A percentile compares a stretch with the other conserved stretches of the same genome.
phyloP scores from a whole-genome alignment of 305 asterid species.

The Fraxinus platypoda region DNA sequence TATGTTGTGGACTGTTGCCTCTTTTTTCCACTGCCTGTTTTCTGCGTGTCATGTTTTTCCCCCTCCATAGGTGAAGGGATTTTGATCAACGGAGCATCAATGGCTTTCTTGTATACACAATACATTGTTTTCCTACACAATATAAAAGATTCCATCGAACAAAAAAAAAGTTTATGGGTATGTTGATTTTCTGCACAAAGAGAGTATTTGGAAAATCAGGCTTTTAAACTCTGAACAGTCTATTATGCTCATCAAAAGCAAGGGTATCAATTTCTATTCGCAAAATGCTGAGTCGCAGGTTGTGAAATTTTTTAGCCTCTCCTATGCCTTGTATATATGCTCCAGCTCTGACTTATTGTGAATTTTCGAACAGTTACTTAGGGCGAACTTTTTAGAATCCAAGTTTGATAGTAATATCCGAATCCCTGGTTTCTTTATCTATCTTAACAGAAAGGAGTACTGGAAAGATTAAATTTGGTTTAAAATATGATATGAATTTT shows the following conservation, averaged over 20 bases:
- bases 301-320: not conserved
- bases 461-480: not conserved
- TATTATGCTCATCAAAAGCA: not conserved
- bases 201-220: not conserved
- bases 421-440: not conserved
- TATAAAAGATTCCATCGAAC: not conserved
- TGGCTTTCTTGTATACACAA: not conserved
- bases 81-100: not conserved
- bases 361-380: not conserved
- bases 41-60: not conserved
- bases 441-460: not conserved
- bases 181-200: not conserved
- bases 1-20: not conserved
- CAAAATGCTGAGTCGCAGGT: not conserved
- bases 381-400: not conserved
- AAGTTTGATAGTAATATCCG: not conserved
- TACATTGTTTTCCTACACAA: not conserved
- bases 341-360: not conserved
- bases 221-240: not conserved
- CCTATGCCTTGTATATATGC: not conserved
- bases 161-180: not conserved
- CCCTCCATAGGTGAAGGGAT: not conserved
- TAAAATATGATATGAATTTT: not conserved
- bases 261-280: not conserved
- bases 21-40: not conserved